Evolutionary conservation across 805 yeast species (phyloP), one percentile per base, ranked within the genome.

Genomic region (Ogataea pilisensis): DNA sequence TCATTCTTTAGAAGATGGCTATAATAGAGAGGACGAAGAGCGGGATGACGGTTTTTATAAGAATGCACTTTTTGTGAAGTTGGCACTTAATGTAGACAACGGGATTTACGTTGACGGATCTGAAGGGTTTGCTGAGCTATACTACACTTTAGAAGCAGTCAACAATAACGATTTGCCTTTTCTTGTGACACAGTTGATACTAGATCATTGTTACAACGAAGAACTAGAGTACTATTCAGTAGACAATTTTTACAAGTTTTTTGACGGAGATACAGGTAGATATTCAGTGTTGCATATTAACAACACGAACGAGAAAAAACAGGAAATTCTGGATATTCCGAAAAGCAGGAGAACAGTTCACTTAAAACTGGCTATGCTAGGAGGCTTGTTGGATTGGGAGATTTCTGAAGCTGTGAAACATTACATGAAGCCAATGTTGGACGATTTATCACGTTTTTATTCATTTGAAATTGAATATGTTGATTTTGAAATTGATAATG

Each of bases 141-240:
- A 55, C 34, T 73, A 69, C 43, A 55, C 62, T 12, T 41, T 66
- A 26, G 54, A 58, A 1, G 41, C 73, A 1, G 54, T 75, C 2
- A 70, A 70, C 43, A 43, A 66, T 3, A 76, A 76, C 45, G 82
- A 76, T 46, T 52, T 76, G 36, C 82, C 82, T 3, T 76, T 62
- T 48, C 71, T 63, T 38, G 47, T 71, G 3, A 62, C 76, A 2
- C 82, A 76, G 48, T 46, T 63, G 14, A 21, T 64, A 4, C 27
- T 60, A 5, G 62, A 61, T 38, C 57, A 60, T 35, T 49, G 63
- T 30, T 63, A 46, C 49, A 42, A 37, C 5, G 59, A 50, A 2
- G 68, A 63, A 31, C 28, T 63, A 6, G 28, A 42, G 2, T 33
- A 40, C 8, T 55, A 62, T 34, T 30, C 52, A 6, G 45, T 48